phyloP scores from a whole-genome alignment of 129 eudicot species.

The Glebionis coronaria region DNA sequence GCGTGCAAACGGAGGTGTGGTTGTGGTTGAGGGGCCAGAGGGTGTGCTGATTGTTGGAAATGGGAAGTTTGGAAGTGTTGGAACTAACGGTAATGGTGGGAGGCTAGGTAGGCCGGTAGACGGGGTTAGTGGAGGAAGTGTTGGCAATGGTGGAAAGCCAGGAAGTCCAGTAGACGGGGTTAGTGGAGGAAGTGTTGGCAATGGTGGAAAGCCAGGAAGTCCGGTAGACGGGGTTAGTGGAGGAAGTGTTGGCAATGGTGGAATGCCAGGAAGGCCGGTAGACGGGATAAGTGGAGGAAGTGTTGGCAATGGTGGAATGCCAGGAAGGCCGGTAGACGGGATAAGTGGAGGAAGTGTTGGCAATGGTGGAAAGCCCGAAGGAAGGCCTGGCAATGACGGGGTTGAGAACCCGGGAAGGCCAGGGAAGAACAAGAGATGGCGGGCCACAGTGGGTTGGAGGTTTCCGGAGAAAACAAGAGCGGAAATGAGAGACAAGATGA shows the following conservation, averaged over 20 bases:
- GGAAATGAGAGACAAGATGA: constrained; percentile 15
- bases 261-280: not conserved
- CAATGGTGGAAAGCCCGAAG: constrained; percentile 8
- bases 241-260: not conserved
- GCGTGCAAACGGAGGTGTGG: constrained; percentile 23
- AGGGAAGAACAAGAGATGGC: constrained; percentile 19
- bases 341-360: not conserved
- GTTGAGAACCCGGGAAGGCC: not conserved
- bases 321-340: not conserved
- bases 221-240: not conserved
- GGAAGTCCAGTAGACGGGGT: not conserved
- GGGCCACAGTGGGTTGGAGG: constrained; percentile 26
- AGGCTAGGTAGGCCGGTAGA: no score
- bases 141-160: constrained; percentile 19
- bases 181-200: not conserved
- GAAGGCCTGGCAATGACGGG: constrained; percentile 6
- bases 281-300: not conserved
- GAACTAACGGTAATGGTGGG: no score
- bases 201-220: not conserved
- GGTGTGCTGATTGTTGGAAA: constrained; percentile 14
- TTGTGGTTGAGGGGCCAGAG: not conserved
- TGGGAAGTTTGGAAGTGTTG: constrained; percentile 21
- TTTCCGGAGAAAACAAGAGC: constrained; percentile 18
- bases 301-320: not conserved
- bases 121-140: no score